A percentile compares a stretch with the other conserved stretches of the same genome.
These are phyloP conservation scores for Nitzschia inconspicua DNA, from an alignment of 108 stramenopile species.

Conservation along the genomic window DNA sequence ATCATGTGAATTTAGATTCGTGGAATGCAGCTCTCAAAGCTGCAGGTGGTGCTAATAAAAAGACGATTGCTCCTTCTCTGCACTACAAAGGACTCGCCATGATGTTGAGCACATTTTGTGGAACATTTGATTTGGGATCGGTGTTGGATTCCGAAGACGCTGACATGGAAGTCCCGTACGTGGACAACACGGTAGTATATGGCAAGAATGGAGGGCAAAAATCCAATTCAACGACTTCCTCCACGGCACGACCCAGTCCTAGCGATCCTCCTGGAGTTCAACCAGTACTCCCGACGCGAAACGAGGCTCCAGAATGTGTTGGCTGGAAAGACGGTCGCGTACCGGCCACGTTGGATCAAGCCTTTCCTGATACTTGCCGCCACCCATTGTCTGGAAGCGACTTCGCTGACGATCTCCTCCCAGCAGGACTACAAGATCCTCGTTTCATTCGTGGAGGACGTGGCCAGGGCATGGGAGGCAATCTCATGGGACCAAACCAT, in stretches of 20 bases:
- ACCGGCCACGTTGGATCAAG: slow-evolving; percentile 29
- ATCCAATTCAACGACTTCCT: neutral
- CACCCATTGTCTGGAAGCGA: slow-evolving; percentile 30
- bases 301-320: neutral
- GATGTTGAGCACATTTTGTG: slow-evolving; percentile 47
- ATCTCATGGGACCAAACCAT: slow-evolving; percentile 83
- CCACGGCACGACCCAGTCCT: neutral
- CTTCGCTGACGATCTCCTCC: slow-evolving; percentile 69
- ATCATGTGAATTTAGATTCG: slow-evolving; percentile 70
- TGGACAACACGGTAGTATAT: neutral
- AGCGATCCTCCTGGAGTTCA: slow-evolving; percentile 6
- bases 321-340: neutral
- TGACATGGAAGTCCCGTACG: neutral
- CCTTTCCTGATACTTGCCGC: slow-evolving; percentile 24
- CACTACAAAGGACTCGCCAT: slow-evolving; percentile 61
- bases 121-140: slow-evolving; percentile 50
- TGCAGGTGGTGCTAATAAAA: neutral
- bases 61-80: slow-evolving; percentile 44
- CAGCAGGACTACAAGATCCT: slow-evolving; percentile 50
- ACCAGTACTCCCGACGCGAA: neutral
- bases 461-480: slow-evolving; percentile 42
- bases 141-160: slow-evolving; percentile 7
- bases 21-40: slow-evolving; percentile 37
- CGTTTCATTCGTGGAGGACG: slow-evolving; percentile 2
- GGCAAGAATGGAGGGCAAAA: neutral